Evolutionary conservation across 2,329 filamentous ascomycete genomes (phyloP), one percentile per base, ranked within the genome.

Genomic region (Ophiostoma perfectum): DNA sequence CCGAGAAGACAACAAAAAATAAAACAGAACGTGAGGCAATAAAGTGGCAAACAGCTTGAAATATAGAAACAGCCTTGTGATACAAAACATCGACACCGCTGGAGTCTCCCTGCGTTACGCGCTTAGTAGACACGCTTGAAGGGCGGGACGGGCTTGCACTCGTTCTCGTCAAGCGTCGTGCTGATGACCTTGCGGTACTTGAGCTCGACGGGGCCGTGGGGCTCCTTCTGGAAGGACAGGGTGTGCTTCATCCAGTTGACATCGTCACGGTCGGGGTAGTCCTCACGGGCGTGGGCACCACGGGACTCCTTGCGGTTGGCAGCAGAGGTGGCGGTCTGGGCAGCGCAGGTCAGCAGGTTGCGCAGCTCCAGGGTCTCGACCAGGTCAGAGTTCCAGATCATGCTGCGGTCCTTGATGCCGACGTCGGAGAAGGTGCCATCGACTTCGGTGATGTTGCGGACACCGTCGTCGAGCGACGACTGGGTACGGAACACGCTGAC

Each of bases 171-270:
- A 74, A 99, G 83, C 39, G 95, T 98, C 71, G 86, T 88, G 73
- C 84, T 85, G 71, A 91, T 90, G 71, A 99, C 95, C 72, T 84
- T 83, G 79, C 95, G 88, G 86, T 98, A 98, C 72, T 87, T 84
- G 72, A 98, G 84, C 71, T 98, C 90, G 68, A 95, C 88, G 82
- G 92, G 87, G 77, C 90, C 90, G 76, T 98, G 94, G 45, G 93
- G 91, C 77, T 89, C 79, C 89, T 92, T 96, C 86, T 99, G 95
- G 90, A 90, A 99, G 73, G 90, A 92, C 71, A 99, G 86, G 63
- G 92, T 96, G 86, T 99, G 95, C 89, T 98, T 98, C 94, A 97
- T 97, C 94, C 94, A 98, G 80, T 96, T 90, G 80, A 89, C 85
- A 78, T 99, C 95, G 77, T 98, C 92, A 83, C 95, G 90, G 18